Percentiles rank a stretch among this genome's conserved stretches.
These are phyloP conservation scores for Chalciporus pseudorubinellus DNA, from an alignment of 768 basidiomycete genomes.

Conservation along the genomic window DNA sequence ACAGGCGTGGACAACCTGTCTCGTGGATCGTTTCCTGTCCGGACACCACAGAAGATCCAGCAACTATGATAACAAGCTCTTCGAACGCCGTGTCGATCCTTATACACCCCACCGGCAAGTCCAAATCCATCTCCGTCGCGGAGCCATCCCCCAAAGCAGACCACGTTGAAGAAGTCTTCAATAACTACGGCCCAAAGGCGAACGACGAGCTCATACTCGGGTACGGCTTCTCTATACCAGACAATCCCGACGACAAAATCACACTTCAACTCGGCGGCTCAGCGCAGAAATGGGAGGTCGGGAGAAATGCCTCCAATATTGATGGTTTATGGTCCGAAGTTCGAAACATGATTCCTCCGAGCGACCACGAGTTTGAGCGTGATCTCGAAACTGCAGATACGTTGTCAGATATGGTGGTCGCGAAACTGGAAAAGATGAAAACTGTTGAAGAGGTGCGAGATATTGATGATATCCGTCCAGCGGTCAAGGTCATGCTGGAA, in stretches of 20 bases:
- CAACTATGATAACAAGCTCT: background rate
- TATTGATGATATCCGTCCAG: constrained; percentile 41
- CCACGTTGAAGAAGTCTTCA: constrained; percentile 59
- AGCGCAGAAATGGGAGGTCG: constrained; percentile 56
- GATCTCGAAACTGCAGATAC: constrained; percentile 65
- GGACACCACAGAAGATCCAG: constrained; percentile 5
- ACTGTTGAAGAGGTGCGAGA: constrained; percentile 18
- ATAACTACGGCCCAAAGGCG: constrained; percentile 91
- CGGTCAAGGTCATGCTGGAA: constrained; percentile 62
- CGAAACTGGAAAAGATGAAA: constrained; percentile 51
- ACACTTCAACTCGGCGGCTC: constrained; percentile 69
- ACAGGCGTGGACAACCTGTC: constrained; percentile 74
- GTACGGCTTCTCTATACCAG: constrained; percentile 80
- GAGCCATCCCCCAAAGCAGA: constrained; percentile 29
- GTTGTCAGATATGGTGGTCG: constrained; percentile 65
- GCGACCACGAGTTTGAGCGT: constrained; percentile 47
- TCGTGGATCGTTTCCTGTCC: constrained; percentile 69
- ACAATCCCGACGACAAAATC: constrained; percentile 87
- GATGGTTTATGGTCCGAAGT: constrained; percentile 64
- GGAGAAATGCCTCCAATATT: constrained; percentile 51
- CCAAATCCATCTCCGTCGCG: constrained; percentile 19
- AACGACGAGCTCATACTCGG: constrained; percentile 89
- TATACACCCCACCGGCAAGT: no score
- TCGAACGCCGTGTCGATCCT: constrained; percentile 59
- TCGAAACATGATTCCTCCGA: constrained; percentile 27